phyloP scores from a whole-genome alignment of 805 yeast genomes.

The Hanseniaspora pseudoguilliermondii region DNA sequence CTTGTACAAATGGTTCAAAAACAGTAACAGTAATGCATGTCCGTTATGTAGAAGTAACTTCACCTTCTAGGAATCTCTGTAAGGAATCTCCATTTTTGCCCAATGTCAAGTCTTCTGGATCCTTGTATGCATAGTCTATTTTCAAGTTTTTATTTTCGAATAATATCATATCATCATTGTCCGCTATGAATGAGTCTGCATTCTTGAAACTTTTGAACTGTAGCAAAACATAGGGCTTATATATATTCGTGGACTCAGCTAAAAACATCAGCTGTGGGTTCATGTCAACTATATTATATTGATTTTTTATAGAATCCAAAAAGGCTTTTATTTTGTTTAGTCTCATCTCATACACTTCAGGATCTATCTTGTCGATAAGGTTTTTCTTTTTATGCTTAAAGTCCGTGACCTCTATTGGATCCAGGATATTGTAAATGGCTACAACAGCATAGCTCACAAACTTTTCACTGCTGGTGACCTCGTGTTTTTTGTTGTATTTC shows the following conservation, averaged over 20 bases:
- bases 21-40: slow-evolving; percentile 83
- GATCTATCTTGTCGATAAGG: slow-evolving; percentile 56
- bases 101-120: slow-evolving; percentile 31
- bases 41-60: slow-evolving; percentile 77
- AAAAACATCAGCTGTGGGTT: slow-evolving; percentile 30
- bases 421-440: slow-evolving; percentile 14
- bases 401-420: neutral
- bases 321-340: neutral
- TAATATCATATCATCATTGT: slow-evolving; percentile 48
- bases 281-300: slow-evolving; percentile 34
- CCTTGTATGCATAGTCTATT: slow-evolving; percentile 62
- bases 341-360: slow-evolving; percentile 53
- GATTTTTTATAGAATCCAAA: slow-evolving; percentile 25
- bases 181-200: slow-evolving; percentile 58
- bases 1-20: slow-evolving; percentile 92
- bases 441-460: slow-evolving; percentile 13
- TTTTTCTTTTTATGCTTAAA: slow-evolving; percentile 19
- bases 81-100: slow-evolving; percentile 67
- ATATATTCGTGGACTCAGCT: slow-evolving; percentile 26
- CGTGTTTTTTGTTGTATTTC: slow-evolving; percentile 45
- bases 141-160: slow-evolving; percentile 53
- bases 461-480: slow-evolving; percentile 20
- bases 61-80: slow-evolving; percentile 58
- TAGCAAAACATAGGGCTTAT: slow-evolving; percentile 56
- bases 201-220: slow-evolving; percentile 50